Evolutionary conservation across 1,139 yeast species (phyloP), one percentile per base, ranked within the genome.

Genomic region (Debaryomycetaceae sp.): DNA sequence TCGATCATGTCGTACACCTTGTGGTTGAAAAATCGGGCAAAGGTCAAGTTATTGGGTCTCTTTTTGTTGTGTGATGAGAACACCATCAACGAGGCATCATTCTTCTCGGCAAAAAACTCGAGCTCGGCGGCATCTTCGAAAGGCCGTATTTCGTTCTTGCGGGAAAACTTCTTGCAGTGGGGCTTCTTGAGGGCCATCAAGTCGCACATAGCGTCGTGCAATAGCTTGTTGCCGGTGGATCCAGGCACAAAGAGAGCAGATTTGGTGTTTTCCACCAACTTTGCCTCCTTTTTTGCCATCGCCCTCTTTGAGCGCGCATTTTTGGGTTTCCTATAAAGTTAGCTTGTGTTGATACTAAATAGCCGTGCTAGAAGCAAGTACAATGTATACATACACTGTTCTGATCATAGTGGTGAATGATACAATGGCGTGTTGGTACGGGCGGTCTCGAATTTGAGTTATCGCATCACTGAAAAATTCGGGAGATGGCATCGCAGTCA

Each of bases 271-370:
- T 91, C 99, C 10, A 82, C 83, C 32, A 86, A 60, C 62, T 88
- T 91, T 35, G 97, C 79, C 50, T 86, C 96, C 46, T 77, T 81
- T 49, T 83, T 83, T 39, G 89, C 95, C 45, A 89, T 57, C 10
- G 95, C 97, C 57, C 99, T 78, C 66, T 93, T 93, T 34, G 96
- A 77, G 53, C 98, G 86, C 36, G 96, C 96, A 53, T 83, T 91
- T 63, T 88, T 89, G 29, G 99, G 97, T 44, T 67, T 68, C n/a
- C 42, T 38, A 31, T 4, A 6, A 9, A 4, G 26, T 8, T 23
- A 23, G 41, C 36, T 19, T 10, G 21, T 19, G 10, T 19, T n/a
- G 21, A 19, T 10, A 10, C 9, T 19, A 19, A 9, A 19, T 19
- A 19, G 11, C n/a, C n/a, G n/a, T n/a, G n/a, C n/a, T n/a, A 19